phyloP scores from a whole-genome alignment of 768 basidiomycete genomes.

The Mrakia frigida region DNA sequence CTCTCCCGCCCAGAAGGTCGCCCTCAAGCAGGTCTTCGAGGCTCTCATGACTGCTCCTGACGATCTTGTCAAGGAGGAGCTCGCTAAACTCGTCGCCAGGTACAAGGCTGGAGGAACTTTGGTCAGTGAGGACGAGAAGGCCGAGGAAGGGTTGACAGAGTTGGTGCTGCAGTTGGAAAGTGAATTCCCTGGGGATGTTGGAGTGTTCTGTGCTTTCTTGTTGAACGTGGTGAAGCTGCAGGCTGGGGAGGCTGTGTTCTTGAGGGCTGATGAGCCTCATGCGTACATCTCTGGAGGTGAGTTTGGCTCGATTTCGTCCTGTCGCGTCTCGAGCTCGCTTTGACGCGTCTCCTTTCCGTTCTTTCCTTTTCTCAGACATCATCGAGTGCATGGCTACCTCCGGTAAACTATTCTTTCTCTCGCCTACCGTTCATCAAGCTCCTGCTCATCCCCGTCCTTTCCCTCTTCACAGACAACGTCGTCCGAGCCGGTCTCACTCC shows the following conservation, averaged over 20 bases:
- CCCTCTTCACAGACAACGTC: conserved; percentile 65
- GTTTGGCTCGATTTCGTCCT: conserved; percentile 37
- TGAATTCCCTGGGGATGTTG: conserved; percentile 89
- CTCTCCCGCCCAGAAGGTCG: conserved; percentile 52
- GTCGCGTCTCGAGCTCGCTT: neutral
- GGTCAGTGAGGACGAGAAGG: conserved; percentile 49
- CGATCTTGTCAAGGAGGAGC: conserved; percentile 51
- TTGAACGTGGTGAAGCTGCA: conserved; percentile 76
- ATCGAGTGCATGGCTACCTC: conserved; percentile 99
- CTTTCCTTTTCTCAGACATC: conserved; percentile 58
- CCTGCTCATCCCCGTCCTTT: no score
- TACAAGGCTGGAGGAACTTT: conserved; percentile 53
- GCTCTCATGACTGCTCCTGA: conserved; percentile 72
- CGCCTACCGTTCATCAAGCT: no score
- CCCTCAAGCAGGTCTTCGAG: conserved; percentile 69
- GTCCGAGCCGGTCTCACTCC: conserved; percentile 97
- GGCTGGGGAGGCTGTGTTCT: conserved; percentile 85
- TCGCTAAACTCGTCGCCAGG: conserved; percentile 57
- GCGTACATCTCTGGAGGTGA: conserved; percentile 89
- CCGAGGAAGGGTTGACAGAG: conserved; percentile 46
- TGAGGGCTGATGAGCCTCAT: conserved; percentile 94
- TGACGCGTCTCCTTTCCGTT: neutral
- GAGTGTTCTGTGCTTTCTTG: conserved; percentile 83
- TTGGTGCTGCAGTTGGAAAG: conserved; percentile 54
- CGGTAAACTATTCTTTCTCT: no score